A percentile compares a stretch with the other conserved stretches of the same genome.
Evolutionary conservation across 169 alveolate genomes (phyloP).

Genomic region (Plasmodium berghei): DNA sequence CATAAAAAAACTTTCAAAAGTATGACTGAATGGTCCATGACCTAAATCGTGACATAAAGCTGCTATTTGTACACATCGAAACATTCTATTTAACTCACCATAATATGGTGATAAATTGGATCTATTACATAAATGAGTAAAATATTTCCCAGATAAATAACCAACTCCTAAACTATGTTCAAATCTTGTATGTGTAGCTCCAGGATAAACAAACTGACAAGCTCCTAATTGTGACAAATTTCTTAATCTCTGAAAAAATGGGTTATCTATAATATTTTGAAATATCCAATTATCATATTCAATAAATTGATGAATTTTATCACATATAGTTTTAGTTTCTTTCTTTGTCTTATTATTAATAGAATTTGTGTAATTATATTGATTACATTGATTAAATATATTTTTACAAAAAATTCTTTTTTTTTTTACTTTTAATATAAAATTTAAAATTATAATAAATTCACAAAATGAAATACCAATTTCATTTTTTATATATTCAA

Average conservation of each 20-base stretch:
- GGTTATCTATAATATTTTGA: constrained; percentile 89
- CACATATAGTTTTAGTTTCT: constrained; percentile 56
- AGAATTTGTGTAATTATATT: constrained; percentile 1
- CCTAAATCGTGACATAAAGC: constrained; percentile 95
- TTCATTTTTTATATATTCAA: constrained; percentile 50
- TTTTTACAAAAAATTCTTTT: constrained; percentile 66
- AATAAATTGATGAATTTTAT: constrained; percentile 78
- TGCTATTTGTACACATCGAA: constrained; percentile 88
- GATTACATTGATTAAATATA: constrained; percentile 36
- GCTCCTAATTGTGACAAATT: constrained; percentile 90
- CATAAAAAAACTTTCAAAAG: constrained; percentile 86
- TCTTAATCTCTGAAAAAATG: constrained; percentile 90
- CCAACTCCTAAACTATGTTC: constrained; percentile 93
- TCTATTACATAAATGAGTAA: constrained; percentile 80
- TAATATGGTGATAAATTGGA: constrained; percentile 45
- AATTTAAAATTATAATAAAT: constrained; percentile 36
- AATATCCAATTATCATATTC: constrained; percentile 81
- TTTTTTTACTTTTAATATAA: constrained; percentile 44
- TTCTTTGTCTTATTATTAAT: constrained; percentile 27
- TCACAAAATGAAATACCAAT: constrained; percentile 53
- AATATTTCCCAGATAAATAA: constrained; percentile 85
- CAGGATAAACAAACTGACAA: constrained; percentile 89
- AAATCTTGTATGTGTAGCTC: constrained; percentile 92
- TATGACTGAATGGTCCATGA: constrained; percentile 93
- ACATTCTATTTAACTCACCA: constrained; percentile 75